phyloP scores from a whole-genome alignment of 306 rosid genomes.

The Pachyrhizus erosus region DNA sequence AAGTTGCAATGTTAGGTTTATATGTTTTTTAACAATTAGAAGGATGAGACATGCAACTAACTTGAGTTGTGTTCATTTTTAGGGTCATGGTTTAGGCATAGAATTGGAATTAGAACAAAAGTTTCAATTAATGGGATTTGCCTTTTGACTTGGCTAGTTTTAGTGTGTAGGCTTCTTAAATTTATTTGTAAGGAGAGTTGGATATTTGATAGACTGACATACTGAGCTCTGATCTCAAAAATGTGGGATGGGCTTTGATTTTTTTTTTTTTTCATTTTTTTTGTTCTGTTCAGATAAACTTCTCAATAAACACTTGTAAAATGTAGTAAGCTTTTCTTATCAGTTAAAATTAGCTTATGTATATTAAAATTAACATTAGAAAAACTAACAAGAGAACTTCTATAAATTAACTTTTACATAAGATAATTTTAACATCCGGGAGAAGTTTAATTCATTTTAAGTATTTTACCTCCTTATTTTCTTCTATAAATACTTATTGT shows the following conservation, averaged over 20 bases:
- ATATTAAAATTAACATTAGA: not conserved
- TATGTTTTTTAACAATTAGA: not conserved
- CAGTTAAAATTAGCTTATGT: not conserved
- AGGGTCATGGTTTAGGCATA: not conserved
- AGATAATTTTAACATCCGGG: too few relatives aligned
- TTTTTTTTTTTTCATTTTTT: not conserved
- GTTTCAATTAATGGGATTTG: not conserved
- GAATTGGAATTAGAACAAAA: not conserved
- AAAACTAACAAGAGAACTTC: not conserved
- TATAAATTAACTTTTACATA: not conserved
- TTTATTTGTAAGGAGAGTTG: conserved; percentile 26
- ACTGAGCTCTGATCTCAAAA: not conserved
- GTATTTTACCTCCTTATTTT: not conserved
- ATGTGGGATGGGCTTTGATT: not conserved
- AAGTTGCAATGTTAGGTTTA: not conserved
- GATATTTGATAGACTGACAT: conserved; percentile 1
- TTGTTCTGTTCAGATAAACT: not conserved
- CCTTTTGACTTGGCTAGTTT: not conserved
- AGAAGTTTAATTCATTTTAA: not conserved
- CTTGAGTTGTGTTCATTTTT: not conserved
- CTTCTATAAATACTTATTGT: not conserved
- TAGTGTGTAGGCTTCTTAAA: not conserved
- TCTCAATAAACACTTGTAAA: not conserved
- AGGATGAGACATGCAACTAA: conserved; percentile 4
- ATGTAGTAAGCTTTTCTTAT: too few relatives aligned